phyloP scores from a whole-genome alignment of 192 early-diverging fungal genomes.

The Gamsiella multidivaricata region DNA sequence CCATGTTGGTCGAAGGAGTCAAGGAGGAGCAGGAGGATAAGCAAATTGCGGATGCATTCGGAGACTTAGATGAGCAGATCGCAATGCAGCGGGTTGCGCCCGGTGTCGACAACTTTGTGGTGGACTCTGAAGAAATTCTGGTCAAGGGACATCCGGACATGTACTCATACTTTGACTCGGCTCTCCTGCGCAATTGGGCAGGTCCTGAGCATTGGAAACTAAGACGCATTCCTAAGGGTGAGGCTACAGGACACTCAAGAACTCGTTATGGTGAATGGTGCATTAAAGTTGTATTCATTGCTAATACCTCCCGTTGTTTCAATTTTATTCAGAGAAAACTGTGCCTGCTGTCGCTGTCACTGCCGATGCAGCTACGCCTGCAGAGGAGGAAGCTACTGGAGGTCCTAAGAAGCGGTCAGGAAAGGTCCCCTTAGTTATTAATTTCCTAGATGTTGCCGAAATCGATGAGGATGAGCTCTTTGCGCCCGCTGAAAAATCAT shows the following conservation, averaged over 20 bases:
- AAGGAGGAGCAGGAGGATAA: conserved; percentile 54
- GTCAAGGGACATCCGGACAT: conserved; percentile 70
- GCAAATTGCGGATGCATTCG: conserved; percentile 49
- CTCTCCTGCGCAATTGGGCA: conserved; percentile 87
- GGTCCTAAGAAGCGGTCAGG: conserved; percentile 58
- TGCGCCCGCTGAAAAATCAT: conserved; percentile 63
- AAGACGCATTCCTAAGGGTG: conserved; percentile 53
- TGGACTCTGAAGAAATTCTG: conserved; percentile 67
- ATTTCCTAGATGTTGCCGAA: conserved; percentile 73
- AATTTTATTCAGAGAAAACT: conserved; percentile 24
- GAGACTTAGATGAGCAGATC: conserved; percentile 50
- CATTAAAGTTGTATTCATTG: too few relatives aligned
- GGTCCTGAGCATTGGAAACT: conserved; percentile 94
- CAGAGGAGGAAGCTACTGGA: conserved; percentile 33
- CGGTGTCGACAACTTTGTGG: conserved; percentile 47
- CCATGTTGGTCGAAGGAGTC: conserved; percentile 40
- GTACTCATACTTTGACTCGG: conserved; percentile 90
- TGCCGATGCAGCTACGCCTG: conserved; percentile 19
- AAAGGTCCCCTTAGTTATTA: conserved; percentile 61
- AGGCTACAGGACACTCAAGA: background rate
- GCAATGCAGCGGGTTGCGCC: conserved; percentile 21
- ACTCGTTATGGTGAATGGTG: background rate
- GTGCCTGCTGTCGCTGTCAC: background rate
- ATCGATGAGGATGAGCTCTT: conserved; percentile 75
- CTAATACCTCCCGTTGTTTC: background rate